Evolutionary conservation across 2,329 filamentous ascomycete genomes (phyloP), one percentile per base, ranked within the genome.

Genomic region (Aspergillus pseudoviridinutans): DNA sequence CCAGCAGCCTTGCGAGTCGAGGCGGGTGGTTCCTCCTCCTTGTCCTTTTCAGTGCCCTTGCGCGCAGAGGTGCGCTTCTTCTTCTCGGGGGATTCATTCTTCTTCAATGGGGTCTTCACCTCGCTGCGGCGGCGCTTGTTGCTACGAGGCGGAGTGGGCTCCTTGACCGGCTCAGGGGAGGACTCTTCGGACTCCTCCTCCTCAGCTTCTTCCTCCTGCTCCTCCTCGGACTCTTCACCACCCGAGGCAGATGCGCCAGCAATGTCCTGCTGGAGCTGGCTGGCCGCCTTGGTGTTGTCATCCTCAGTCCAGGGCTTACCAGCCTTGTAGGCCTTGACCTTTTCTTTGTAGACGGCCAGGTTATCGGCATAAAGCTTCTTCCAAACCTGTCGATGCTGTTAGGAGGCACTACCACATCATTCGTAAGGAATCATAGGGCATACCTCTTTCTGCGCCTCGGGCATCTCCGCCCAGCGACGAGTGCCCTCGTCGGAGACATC

Each of bases 401-500:
- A 65, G 32, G 14, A 35, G 28, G 28, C 10, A 17, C 10, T 35
- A 6, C 32, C 32, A 17, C 14, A 3, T 17, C 32, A 6, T 5
- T 6, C 12, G 4, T 14, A 2, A 35, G 14, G 12, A 4, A 17
- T 35, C 32, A 35, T 12, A 41, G n/a, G n/a, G 4, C 78, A 66
- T 73, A 87, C 85, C 74, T 82, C 77, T 69, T 95, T 95, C 78
- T 95, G 88, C 9, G 79, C 76, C 1, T 87, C 82, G 6, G 80
- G 79, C 87, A 97, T 91, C 63, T 85, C 83, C 60, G 87, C 84
- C 93, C 93, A 97, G 68, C 92, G 85, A 67, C 87, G 86, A 70
- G 91, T 92, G 44, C 92, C 91, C 76, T 96, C 92, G 59, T 90
- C 86, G 71, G 92, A 89, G 51, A 97, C 90, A 57, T 92, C 91